Evolutionary conservation across 225 moss, liverwort and hornwort genomes (phyloP).

Genomic region (Straminergon stramineum): DNA sequence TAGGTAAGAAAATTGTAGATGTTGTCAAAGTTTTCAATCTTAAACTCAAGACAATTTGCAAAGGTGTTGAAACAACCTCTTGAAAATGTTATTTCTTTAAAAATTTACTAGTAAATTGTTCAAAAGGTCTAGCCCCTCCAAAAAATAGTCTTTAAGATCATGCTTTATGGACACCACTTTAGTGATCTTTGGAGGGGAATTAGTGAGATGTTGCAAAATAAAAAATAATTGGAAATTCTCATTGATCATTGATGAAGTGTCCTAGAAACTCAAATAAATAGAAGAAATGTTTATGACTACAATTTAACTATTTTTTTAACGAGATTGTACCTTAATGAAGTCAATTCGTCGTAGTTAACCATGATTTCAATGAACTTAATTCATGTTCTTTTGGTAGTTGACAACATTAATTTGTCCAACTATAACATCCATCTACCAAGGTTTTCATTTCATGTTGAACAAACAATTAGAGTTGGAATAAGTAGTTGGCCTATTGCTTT

Average conservation of each 20-base stretch:
- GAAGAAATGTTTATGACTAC: background rate
- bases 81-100: background rate
- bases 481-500: fast-evolving
- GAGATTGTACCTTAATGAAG: background rate
- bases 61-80: background rate
- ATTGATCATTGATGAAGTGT: fast-evolving
- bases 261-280: background rate
- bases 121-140: fast-evolving
- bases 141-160: too few species aligned
- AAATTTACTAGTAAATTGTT: background rate
- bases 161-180: background rate
- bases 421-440: fast-evolving
- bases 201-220: background rate
- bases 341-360: background rate
- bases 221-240: background rate
- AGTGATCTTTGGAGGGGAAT: background rate
- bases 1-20: background rate
- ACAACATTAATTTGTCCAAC: background rate
- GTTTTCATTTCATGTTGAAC: background rate
- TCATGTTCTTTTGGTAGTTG: background rate
- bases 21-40: background rate
- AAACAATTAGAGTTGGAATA: too few species aligned
- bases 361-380: background rate
- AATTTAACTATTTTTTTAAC: background rate
- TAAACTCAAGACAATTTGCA: background rate